These are phyloP conservation scores for Alternaria tenuissima DNA, from an alignment of 2,329 filamentous ascomycete genomes.

Conservation along the genomic window DNA sequence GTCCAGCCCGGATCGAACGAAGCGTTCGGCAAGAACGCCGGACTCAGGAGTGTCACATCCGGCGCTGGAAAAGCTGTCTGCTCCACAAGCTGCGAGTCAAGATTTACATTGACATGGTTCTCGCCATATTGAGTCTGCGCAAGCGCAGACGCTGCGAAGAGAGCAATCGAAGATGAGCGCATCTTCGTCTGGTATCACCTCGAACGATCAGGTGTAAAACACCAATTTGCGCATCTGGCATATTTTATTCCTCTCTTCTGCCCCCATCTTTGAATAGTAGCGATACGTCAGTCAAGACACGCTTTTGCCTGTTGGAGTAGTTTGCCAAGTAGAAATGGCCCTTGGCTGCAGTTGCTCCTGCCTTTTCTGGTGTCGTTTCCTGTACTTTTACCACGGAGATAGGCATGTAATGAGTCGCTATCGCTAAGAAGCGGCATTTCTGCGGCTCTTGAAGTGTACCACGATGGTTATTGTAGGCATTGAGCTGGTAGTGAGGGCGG, in stretches of 20 bases:
- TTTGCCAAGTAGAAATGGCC: slow-evolving; percentile 25
- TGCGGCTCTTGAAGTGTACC: not conserved
- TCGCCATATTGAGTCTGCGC: slow-evolving; percentile 44
- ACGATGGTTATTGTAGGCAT: not conserved
- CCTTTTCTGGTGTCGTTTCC: slow-evolving; percentile 18
- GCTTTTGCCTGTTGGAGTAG: slow-evolving; percentile 22
- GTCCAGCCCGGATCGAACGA: slow-evolving; percentile 39
- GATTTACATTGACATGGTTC: slow-evolving; percentile 37
- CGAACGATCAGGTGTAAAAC: not conserved
- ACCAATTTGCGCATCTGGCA: not conserved
- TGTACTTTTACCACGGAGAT: not conserved
- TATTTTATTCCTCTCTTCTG: slow-evolving; percentile 1
- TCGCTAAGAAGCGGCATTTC: not conserved
- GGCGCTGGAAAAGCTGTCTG: slow-evolving; percentile 46
- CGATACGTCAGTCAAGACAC: slow-evolving; percentile 34
- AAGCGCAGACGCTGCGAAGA: slow-evolving; percentile 24
- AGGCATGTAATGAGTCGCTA: slow-evolving; percentile 6
- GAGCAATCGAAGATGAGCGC: not conserved
- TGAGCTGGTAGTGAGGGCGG: not conserved
- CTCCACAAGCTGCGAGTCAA: slow-evolving; percentile 45
- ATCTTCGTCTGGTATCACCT: not conserved
- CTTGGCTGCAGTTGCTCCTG: slow-evolving; percentile 25
- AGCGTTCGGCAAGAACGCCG: slow-evolving; percentile 41
- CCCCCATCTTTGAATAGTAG: slow-evolving; percentile 16
- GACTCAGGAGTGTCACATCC: slow-evolving; percentile 41